Evolutionary conservation across 2,329 filamentous ascomycete genomes (phyloP), one percentile per base, ranked within the genome.

Genomic region (Aspergillus fructus): DNA sequence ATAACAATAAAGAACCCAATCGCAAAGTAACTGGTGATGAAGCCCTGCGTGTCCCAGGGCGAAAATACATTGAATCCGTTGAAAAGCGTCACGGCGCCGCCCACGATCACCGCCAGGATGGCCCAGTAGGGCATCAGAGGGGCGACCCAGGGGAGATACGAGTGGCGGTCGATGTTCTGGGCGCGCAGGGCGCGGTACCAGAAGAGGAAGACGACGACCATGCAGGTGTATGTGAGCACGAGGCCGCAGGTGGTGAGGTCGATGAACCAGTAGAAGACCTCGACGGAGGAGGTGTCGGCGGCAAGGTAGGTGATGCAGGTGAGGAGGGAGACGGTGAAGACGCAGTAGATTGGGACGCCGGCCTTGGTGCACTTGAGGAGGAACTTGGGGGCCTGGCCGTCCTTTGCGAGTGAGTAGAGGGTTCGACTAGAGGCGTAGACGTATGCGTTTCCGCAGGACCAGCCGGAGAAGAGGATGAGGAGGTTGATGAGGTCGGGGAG

Each of bases 401-500:
- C 80, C 48, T 80, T 69, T 0, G 73, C 73, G 2, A 76, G 71
- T 2, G 71, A 73, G 63, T 81, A 83, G 33, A 84, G 76, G 48
- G 79, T 79, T 53, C 81, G 77, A 6, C 79, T 81, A 9, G 77
- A 77, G 24, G 75, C 77, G 70, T 81, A 83, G 34, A 91, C 74
- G 65, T 83, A 85, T 63, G 88, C 85, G 64, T 90, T 91, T 0
- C 84, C 86, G 1, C 87, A 83, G 0, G 87, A 89, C 76, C 84
- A 88, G 0, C 87, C 88, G 0, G 87, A 89, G 0, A 87, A 87
- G 61, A 92, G 81, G 63, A 93, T 87, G 21, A 91, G 79, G 37
- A 87, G 85, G 70, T 92, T 93, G 74, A 92, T 86, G 55, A 92
- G 81, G 8, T 84, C 85, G 0, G 89, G 87, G 1, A 93, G 81